phyloP scores from a whole-genome alignment of 495 filamentous ascomycete genomes.

The Aspergillus asperescens region DNA sequence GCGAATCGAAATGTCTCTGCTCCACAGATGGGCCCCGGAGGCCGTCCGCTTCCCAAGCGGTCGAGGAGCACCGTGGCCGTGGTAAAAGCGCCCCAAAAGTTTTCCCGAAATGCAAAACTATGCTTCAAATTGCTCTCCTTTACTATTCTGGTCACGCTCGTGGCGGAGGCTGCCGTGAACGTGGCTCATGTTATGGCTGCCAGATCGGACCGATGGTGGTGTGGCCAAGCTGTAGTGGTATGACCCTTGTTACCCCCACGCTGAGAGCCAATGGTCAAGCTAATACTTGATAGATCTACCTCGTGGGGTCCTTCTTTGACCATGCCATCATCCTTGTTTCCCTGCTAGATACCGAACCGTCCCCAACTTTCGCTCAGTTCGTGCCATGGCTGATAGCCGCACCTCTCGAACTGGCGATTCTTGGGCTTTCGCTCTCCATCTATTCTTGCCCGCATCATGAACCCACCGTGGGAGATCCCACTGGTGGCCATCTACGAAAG shows the following conservation, averaged over 20 bases:
- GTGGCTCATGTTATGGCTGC: conserved; percentile 67
- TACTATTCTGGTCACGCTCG: conserved; percentile 61
- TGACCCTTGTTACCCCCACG: conserved; percentile 27
- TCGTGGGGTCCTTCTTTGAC: conserved; percentile 71
- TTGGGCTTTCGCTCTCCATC: conserved; percentile 57
- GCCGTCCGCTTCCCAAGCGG: conserved; percentile 68
- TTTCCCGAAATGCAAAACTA: conserved; percentile 55
- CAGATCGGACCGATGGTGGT: conserved; percentile 78
- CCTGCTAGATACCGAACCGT: conserved; percentile 69
- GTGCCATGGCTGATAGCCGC: conserved; percentile 66
- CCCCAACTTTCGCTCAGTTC: conserved; percentile 67
- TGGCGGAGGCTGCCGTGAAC: conserved; percentile 69
- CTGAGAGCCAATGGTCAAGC: conserved; percentile 1
- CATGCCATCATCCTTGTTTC: conserved; percentile 71
- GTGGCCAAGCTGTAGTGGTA: conserved; percentile 78
- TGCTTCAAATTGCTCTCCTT: conserved; percentile 72
- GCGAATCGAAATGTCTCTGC: conserved; percentile 31
- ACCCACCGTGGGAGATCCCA: conserved; percentile 51
- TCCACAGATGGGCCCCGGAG: conserved; percentile 60
- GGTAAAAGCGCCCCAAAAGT: conserved; percentile 35
- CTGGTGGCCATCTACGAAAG: conserved; percentile 38
- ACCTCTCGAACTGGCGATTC: conserved; percentile 61
- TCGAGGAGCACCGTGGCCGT: conserved; percentile 36
- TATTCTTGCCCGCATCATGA: conserved; percentile 57
- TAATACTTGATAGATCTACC: conserved; percentile 60